A percentile compares a stretch with the other conserved stretches of the same genome.
Evolutionary conservation across 2,329 filamentous ascomycete species (phyloP).

Genomic region (Tolypocladium nubicola): DNA sequence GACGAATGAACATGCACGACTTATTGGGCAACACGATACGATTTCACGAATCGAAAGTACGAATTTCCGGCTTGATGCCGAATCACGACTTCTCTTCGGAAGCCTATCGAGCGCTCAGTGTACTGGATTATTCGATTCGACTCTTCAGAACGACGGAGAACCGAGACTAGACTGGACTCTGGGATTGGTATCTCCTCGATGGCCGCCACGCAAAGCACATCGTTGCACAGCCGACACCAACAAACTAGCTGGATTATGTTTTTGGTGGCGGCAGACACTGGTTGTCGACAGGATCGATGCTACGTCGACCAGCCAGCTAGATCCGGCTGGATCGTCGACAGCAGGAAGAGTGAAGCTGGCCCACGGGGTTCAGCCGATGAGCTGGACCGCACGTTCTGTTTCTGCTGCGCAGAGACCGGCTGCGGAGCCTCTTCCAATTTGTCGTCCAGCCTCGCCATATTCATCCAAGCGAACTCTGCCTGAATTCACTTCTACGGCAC

Average conservation of each 20-base stretch:
- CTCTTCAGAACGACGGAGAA: slow-evolving; percentile 2
- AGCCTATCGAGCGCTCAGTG: slow-evolving; percentile 14
- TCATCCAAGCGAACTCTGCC: not conserved
- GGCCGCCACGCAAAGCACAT: slow-evolving; percentile 18
- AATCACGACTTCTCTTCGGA: slow-evolving; percentile 15
- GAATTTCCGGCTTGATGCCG: slow-evolving; percentile 21
- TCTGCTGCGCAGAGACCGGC: slow-evolving; percentile 22
- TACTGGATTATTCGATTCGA: slow-evolving; percentile 18
- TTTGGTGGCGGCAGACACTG: slow-evolving; percentile 27
- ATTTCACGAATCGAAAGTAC: slow-evolving; percentile 19
- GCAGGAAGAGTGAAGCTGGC: slow-evolving; percentile 17
- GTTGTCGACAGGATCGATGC: slow-evolving; percentile 30
- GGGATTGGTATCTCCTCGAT: slow-evolving; percentile 9
- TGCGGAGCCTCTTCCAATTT: slow-evolving; percentile 3
- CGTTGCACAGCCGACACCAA: slow-evolving; percentile 23
- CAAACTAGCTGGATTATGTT: slow-evolving; percentile 27
- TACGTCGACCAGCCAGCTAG: slow-evolving; percentile 1
- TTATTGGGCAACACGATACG: slow-evolving; percentile 13
- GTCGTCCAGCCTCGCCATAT: not conserved
- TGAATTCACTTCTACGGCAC: not conserved
- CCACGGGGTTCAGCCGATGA: slow-evolving; percentile 15
- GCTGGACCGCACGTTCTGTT: slow-evolving; percentile 13
- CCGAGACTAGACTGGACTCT: slow-evolving; percentile 17
- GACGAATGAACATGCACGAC: slow-evolving; percentile 22
- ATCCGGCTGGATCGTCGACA: slow-evolving; percentile 2